Conservation (phyloP, 805 yeast species). For the Kodamaea laetipori region DNA sequence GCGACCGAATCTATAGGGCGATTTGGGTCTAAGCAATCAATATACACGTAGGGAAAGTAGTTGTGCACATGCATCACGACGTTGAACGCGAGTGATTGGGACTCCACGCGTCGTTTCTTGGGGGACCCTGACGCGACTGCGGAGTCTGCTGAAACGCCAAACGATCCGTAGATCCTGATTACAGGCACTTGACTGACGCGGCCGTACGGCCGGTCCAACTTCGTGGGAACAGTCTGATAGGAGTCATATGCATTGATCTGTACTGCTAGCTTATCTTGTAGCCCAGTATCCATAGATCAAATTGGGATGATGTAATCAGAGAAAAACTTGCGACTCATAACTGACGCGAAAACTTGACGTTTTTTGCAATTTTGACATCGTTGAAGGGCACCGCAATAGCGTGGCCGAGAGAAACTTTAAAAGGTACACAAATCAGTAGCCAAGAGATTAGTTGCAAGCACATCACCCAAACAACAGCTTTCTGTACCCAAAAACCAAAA, state of each 20-base stretch:
- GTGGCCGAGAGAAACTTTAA: no score
- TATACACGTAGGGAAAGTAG: conserved; percentile 75
- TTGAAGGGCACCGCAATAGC: no score
- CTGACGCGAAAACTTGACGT: no score
- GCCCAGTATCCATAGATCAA: conserved; percentile 1
- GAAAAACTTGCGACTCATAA: no score
- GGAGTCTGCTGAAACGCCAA: conserved; percentile 59
- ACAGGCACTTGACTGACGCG: conserved; percentile 64
- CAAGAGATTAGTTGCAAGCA: no score
- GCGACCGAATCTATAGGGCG: conserved; percentile 40
- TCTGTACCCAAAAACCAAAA: no score
- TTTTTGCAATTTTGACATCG: no score
- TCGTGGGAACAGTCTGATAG: conserved; percentile 60
- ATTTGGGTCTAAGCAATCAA: conserved; percentile 55
- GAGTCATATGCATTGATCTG: conserved; percentile 67
- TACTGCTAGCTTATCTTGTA: conserved; percentile 23
- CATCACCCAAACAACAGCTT: no score
- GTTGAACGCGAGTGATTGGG: conserved; percentile 24
- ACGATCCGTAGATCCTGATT: conserved; percentile 72
- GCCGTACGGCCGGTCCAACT: conserved; percentile 49
- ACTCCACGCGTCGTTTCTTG: conserved; percentile 3
- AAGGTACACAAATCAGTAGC: no score
- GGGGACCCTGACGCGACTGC: no score
- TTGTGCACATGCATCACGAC: conserved; percentile 75
- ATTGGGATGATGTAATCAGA: background rate